Percentiles rank a stretch among this genome's conserved stretches.
Evolutionary conservation across 2,329 filamentous ascomycete genomes (phyloP).

Genomic region (Macrophomina tecta): DNA sequence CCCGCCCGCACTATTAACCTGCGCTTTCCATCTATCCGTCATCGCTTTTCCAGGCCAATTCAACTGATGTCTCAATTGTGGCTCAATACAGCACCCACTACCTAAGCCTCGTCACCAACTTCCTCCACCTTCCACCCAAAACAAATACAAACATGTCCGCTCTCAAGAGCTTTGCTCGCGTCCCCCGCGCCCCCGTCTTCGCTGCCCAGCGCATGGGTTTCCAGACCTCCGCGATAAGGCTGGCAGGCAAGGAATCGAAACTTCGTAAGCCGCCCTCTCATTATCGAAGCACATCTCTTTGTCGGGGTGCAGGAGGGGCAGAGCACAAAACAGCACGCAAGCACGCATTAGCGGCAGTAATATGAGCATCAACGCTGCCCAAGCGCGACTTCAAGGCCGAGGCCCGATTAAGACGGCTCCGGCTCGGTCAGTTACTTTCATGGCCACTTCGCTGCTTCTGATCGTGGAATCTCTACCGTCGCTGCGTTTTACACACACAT

Average conservation of each 20-base stretch:
- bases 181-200: constrained; percentile 38
- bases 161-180: constrained; percentile 38
- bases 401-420: too few species aligned
- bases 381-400: too few species aligned
- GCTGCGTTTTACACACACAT: too few species aligned
- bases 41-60: background rate
- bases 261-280: constrained; percentile 45
- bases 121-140: background rate
- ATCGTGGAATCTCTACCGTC: too few species aligned
- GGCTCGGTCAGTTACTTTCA: too few species aligned
- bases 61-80: background rate
- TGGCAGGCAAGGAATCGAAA: constrained; percentile 52
- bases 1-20: background rate
- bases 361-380: background rate
- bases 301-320: background rate
- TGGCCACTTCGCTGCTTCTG: too few species aligned
- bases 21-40: background rate
- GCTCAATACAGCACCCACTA: constrained; percentile 33
- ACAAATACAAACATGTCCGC: constrained; percentile 38
- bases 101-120: too few species aligned
- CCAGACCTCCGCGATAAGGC: constrained; percentile 43
- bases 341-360: background rate
- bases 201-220: constrained; percentile 44
- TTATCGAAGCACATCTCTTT: background rate
- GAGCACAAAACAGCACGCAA: background rate